Evolutionary conservation across 2,329 filamentous ascomycete genomes (phyloP).

Genomic region (Knufia fluminis): DNA sequence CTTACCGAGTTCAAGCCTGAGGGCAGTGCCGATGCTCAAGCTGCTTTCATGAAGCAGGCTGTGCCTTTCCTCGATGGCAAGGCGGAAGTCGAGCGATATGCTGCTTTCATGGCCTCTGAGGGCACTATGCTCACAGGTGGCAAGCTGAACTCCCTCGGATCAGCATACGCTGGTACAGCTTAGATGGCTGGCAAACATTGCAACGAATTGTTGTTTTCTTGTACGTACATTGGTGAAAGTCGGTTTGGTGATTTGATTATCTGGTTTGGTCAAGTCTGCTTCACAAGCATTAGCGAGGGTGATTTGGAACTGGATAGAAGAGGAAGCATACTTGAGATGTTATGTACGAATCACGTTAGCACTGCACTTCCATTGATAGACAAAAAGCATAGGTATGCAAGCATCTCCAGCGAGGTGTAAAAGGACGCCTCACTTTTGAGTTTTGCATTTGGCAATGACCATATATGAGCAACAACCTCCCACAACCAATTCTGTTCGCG

Average conservation of each 20-base stretch:
- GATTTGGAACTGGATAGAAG: background rate
- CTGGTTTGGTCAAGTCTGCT: background rate
- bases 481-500: no score
- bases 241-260: background rate
- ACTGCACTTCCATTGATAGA: background rate
- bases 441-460: no score
- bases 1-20: slow-evolving; percentile 35
- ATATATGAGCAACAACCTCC: background rate
- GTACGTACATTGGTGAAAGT: background rate
- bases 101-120: slow-evolving; percentile 32
- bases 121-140: slow-evolving; percentile 27
- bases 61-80: slow-evolving; percentile 33
- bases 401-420: slow-evolving; percentile 1
- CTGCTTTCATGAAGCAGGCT: slow-evolving; percentile 31
- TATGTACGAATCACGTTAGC: background rate
- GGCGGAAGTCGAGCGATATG: slow-evolving; percentile 32
- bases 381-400: background rate
- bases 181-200: background rate
- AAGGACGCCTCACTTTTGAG: no score
- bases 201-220: background rate
- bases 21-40: slow-evolving; percentile 14
- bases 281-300: background rate
- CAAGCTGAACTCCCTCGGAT: slow-evolving; percentile 14
- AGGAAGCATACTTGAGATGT: background rate
- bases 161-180: slow-evolving; percentile 10